These are phyloP conservation scores for Galerina sulciceps DNA, from an alignment of 768 basidiomycete genomes.

Conservation along the genomic window DNA sequence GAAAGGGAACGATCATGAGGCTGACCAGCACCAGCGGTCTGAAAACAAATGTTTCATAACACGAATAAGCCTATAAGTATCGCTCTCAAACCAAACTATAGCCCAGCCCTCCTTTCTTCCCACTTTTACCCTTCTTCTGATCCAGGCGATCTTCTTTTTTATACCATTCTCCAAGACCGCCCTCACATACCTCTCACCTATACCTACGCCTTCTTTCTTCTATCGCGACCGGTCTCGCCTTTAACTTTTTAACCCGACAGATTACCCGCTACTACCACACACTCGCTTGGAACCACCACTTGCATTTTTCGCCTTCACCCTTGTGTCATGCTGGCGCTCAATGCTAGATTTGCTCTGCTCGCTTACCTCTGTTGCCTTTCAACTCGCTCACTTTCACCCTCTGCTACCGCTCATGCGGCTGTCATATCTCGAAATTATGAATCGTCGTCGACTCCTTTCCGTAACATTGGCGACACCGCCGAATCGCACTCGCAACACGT, in stretches of 20 bases:
- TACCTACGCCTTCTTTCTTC: constrained; percentile 22
- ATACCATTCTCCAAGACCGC: constrained; percentile 16
- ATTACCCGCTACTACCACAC: constrained; percentile 14
- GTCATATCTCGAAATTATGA: constrained; percentile 17
- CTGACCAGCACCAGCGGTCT: neutral
- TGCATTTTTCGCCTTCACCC: constrained; percentile 9
- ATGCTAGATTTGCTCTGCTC: constrained; percentile 47
- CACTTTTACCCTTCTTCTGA: constrained; percentile 41
- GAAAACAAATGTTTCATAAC: neutral
- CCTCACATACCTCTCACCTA: constrained; percentile 14
- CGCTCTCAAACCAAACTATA: constrained; percentile 1
- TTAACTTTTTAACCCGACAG: constrained; percentile 16
- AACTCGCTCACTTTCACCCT: constrained; percentile 40
- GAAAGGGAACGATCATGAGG: neutral
- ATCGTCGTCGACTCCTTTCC: constrained; percentile 2
- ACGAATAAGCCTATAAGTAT: constrained; percentile 25
- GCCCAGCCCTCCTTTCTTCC: constrained; percentile 35
- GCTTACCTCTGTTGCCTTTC: constrained; percentile 51
- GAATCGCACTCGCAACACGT: constrained; percentile 9
- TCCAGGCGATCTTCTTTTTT: constrained; percentile 57
- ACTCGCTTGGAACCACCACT: constrained; percentile 7
- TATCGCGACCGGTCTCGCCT: constrained; percentile 30
- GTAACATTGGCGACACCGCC: neutral
- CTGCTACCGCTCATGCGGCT: constrained; percentile 17
- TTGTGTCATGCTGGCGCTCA: constrained; percentile 52